These are phyloP conservation scores for Teunomyces tritomae DNA, from an alignment of 805 yeast species.

Conservation along the genomic window DNA sequence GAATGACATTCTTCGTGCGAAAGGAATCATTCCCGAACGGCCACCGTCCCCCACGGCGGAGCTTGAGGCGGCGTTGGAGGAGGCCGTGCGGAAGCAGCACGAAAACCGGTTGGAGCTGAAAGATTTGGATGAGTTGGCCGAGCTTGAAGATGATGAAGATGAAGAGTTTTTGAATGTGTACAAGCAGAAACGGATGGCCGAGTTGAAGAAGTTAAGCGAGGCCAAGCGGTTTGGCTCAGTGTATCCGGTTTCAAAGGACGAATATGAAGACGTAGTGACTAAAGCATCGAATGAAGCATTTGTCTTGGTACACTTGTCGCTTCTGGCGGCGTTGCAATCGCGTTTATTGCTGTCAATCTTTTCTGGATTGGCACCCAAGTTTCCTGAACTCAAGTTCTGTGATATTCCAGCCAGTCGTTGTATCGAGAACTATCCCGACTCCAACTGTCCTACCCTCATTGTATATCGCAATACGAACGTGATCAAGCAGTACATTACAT, in stretches of 20 bases:
- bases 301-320: constrained; percentile 77
- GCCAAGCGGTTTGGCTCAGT: constrained; percentile 72
- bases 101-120: constrained; percentile 78
- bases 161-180: constrained; percentile 83
- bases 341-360: constrained; percentile 65
- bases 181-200: constrained; percentile 73
- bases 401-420: constrained; percentile 92
- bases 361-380: constrained; percentile 57
- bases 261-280: constrained; percentile 82
- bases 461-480: constrained; percentile 79
- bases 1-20: constrained; percentile 89
- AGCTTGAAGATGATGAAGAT: constrained; percentile 86
- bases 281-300: constrained; percentile 64
- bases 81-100: constrained; percentile 75
- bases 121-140: constrained; percentile 79
- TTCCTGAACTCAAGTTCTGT: constrained; percentile 81
- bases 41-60: constrained; percentile 87
- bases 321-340: constrained; percentile 68
- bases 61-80: constrained; percentile 83
- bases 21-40: constrained; percentile 90
- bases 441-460: constrained; percentile 86
- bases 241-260: constrained; percentile 78
- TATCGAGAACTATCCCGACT: constrained; percentile 86
- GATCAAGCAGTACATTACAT: constrained; percentile 74
- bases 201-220: constrained; percentile 58